A percentile compares a stretch with the other conserved stretches of the same genome.
Conservation (phyloP, 441 rosid species). For the Croton setiger region DNA sequence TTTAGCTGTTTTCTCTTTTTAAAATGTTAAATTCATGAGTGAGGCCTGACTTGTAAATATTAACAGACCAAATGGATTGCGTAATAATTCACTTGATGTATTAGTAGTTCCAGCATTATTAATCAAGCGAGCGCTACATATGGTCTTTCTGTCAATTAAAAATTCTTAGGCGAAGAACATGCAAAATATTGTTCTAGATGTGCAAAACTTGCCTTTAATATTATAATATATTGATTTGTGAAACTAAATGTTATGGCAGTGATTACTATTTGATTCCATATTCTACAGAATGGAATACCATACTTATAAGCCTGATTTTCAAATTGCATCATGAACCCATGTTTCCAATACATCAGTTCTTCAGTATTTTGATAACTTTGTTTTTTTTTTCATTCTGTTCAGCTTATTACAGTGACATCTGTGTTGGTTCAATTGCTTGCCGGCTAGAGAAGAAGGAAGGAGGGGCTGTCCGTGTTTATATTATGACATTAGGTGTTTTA, state of each 20-base stretch:
- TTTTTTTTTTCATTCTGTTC: conserved; percentile 22
- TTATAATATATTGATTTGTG: background rate
- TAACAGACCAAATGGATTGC: no score
- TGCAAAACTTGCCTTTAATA: conserved; percentile 2
- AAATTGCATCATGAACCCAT: background rate
- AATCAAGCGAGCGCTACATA: background rate
- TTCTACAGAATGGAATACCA: background rate
- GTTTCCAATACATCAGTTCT: conserved; percentile 1
- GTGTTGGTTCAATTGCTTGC: conserved; percentile 95
- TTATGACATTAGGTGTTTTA: conserved; percentile 96
- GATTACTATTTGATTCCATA: background rate
- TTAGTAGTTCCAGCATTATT: background rate
- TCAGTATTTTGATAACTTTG: background rate
- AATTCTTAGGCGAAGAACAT: background rate
- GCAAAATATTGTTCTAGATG: background rate
- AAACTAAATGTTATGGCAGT: background rate
- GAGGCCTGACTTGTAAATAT: no score
- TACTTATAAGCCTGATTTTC: background rate
- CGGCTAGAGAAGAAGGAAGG: conserved; percentile 95
- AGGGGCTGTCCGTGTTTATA: conserved; percentile 70
- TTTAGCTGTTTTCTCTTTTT: no score
- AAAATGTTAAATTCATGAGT: no score
- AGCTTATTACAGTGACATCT: conserved; percentile 94
- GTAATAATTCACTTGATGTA: background rate
- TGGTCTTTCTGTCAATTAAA: background rate